phyloP scores from a whole-genome alignment of 1,284 basidiomycete species.

The Pseudozyma sp. region DNA sequence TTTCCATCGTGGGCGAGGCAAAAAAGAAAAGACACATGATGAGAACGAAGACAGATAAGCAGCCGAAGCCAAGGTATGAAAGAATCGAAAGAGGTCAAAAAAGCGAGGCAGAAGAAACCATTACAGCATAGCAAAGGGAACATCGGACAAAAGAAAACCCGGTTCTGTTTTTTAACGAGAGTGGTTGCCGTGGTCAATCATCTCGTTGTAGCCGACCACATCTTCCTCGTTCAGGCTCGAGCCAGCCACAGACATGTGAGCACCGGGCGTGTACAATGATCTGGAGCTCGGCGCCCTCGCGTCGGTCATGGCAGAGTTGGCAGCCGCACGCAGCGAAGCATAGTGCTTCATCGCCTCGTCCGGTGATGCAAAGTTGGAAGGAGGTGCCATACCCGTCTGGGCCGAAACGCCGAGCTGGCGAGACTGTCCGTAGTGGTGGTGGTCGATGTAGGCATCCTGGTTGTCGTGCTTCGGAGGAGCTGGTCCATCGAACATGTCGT shows the following conservation, averaged over 20 bases:
- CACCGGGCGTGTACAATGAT: conserved; percentile 59
- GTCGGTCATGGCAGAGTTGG: conserved; percentile 20
- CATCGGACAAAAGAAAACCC: not conserved
- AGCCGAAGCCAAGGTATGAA: conserved; percentile 2
- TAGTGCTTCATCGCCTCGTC: conserved; percentile 64
- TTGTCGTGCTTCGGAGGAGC: conserved; percentile 17
- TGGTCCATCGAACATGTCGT: conserved; percentile 50
- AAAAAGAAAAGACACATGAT: not conserved
- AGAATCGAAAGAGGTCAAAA: not conserved
- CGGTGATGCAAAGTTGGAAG: conserved; percentile 55
- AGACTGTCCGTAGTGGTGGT: conserved; percentile 43
- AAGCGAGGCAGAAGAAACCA: conserved; percentile 5
- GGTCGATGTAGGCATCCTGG: conserved; percentile 50
- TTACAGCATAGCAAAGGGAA: conserved; percentile 9
- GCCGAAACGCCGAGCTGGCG: conserved; percentile 17
- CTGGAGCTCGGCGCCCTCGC: conserved; percentile 24
- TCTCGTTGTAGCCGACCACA: conserved; percentile 65
- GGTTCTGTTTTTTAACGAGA: conserved; percentile 25
- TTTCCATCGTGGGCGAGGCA: not conserved
- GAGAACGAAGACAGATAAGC: conserved; percentile 1
- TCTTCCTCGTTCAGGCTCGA: conserved; percentile 64
- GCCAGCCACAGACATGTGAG: conserved; percentile 51
- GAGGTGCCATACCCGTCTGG: conserved; percentile 61
- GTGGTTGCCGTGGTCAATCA: conserved; percentile 58
- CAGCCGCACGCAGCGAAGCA: conserved; percentile 53